Conservation (phyloP, 768 basidiomycete species). For the Jaapia argillacea region DNA sequence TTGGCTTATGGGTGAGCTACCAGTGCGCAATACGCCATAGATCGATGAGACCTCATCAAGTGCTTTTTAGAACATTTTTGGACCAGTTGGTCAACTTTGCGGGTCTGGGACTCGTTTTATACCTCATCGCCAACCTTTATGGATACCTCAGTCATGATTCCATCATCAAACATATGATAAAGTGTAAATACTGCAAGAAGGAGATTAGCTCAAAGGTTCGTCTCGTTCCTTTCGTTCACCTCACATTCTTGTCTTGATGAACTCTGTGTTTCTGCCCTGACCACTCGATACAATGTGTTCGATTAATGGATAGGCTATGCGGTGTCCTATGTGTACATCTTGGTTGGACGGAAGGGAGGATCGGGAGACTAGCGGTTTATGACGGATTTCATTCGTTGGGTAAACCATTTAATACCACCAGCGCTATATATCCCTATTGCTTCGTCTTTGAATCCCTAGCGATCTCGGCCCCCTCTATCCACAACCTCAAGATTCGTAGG, state of each 20-base stretch:
- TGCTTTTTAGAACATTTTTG: slow-evolving; percentile 19
- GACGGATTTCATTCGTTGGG: too few relatives aligned
- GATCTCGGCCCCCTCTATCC: too few relatives aligned
- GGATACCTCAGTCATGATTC: slow-evolving; percentile 26
- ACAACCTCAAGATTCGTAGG: too few relatives aligned
- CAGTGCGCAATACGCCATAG: too few relatives aligned
- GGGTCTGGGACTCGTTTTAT: slow-evolving; percentile 27
- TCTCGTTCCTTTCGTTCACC: neutral
- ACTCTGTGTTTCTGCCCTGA: too few relatives aligned
- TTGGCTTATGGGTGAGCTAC: slow-evolving; percentile 19
- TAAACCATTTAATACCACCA: too few relatives aligned
- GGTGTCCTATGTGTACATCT: slow-evolving; percentile 30
- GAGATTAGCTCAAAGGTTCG: slow-evolving; percentile 31
- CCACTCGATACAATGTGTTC: too few relatives aligned
- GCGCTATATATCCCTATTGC: too few relatives aligned
- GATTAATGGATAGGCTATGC: slow-evolving; percentile 19
- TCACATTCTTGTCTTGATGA: too few relatives aligned
- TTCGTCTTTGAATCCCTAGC: too few relatives aligned
- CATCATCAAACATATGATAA: slow-evolving; percentile 29
- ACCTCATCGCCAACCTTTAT: slow-evolving; percentile 26
- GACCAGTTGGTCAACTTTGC: slow-evolving; percentile 28
- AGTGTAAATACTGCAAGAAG: slow-evolving; percentile 34
- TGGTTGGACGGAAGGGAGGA: slow-evolving; percentile 35
- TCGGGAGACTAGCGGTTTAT: slow-evolving; percentile 14
- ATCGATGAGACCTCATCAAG: neutral